Evolutionary conservation across 331 rosid species (phyloP), one percentile per base, ranked within the genome.

Genomic region (Malus hybrid): DNA sequence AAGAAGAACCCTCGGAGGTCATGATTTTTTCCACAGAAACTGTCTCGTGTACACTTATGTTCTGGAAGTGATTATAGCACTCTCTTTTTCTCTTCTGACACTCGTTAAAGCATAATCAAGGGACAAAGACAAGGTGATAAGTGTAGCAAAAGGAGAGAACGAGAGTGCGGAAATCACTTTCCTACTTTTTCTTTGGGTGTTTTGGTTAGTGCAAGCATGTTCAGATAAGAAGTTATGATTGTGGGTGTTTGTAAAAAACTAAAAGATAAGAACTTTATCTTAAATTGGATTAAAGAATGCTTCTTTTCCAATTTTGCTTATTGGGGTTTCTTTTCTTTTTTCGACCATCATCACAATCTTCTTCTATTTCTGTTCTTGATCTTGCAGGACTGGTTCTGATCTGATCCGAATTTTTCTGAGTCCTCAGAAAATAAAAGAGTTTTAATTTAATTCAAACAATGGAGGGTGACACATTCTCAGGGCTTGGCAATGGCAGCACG

Each of bases 381-480:
- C 73, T 39, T 83, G 83, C 91, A 86, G 93, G 81, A 64, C 55
- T 76, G 77, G 83, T 67, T 80, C 83, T 90, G 87, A 87, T 84
- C 80, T 78, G 73, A 69, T 69, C 48, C 28, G 71, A 73, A 42
- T 10, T 42, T 42, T 79, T 82, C 65, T 69, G 79, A 80, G 60
- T 80, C 27, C 27, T 39, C 57, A 68, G 59, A 77, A 57, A 31
- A 10, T 10, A 42, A 42, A 39, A 42, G 48, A 42, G 14, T 42
- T 39, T 42, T 42, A 42, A 42, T 42, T 42, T 10, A 10, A 42
- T 42, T 1, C 48, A 42, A 18, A 5, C 68, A 62, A 94, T 94
- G 99, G 99, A 92, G 73, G 97, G 97, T 57, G 99, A 90, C 77
- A 83, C 96, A 73, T 90, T 84, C 85, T 86, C 96, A 32, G 91